Evolutionary conservation across 2,329 filamentous ascomycete species (phyloP).

Genomic region (Hypoxylon sp.): DNA sequence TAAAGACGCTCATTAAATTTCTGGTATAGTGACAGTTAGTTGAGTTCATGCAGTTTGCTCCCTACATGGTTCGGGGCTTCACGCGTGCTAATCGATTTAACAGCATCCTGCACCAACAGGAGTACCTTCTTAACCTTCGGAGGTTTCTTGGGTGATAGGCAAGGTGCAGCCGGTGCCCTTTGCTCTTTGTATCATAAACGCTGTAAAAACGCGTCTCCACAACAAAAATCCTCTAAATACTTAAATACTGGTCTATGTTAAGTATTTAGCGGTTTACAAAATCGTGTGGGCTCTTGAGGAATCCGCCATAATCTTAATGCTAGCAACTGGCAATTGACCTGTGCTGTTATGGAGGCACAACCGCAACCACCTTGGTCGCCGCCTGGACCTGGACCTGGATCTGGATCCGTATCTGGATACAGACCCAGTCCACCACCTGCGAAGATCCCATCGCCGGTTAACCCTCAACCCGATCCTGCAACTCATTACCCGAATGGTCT

Average conservation of each 20-base stretch:
- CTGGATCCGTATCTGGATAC: slow-evolving; percentile 4
- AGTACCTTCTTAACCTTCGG: slow-evolving; percentile 17
- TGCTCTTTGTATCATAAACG: slow-evolving; percentile 4
- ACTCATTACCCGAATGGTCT: slow-evolving; percentile 42
- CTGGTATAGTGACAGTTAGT: slow-evolving; percentile 11
- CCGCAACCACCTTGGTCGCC: slow-evolving; percentile 25
- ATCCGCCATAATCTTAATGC: slow-evolving; percentile 24
- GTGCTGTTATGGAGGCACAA: slow-evolving; percentile 35
- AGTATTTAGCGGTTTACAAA: slow-evolving; percentile 17
- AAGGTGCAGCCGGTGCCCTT: slow-evolving; percentile 8
- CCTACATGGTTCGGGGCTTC: slow-evolving; percentile 1
- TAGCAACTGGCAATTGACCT: slow-evolving; percentile 14
- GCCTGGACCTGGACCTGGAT: not conserved
- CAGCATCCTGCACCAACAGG: slow-evolving; percentile 12
- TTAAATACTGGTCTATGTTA: not conserved
- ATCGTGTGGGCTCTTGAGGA: slow-evolving; percentile 21
- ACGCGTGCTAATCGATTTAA: slow-evolving; percentile 18
- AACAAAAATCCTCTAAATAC: slow-evolving; percentile 21
- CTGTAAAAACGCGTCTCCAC: slow-evolving; percentile 26
- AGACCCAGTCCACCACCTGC: slow-evolving; percentile 11
- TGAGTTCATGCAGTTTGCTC: slow-evolving; percentile 5
- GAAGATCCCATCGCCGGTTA: slow-evolving; percentile 19
- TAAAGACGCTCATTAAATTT: slow-evolving; percentile 6
- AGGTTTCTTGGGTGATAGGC: slow-evolving; percentile 12
- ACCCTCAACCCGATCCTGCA: slow-evolving; percentile 17